Evolutionary conservation across 768 basidiomycete genomes (phyloP), one percentile per base, ranked within the genome.

Genomic region (Termitomyces sp.): DNA sequence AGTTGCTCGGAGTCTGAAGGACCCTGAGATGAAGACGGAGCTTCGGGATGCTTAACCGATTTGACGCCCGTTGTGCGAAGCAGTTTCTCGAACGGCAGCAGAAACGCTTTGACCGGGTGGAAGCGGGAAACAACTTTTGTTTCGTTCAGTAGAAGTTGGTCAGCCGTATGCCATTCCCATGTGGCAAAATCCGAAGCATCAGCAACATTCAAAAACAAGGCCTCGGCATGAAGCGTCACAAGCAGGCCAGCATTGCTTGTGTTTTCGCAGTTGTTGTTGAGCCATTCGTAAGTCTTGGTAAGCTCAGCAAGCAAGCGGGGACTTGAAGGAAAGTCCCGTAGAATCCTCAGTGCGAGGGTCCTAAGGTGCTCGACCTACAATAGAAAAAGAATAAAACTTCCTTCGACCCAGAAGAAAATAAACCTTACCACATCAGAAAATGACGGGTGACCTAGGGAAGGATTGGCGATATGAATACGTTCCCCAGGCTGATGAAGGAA

Each of bases 131-230:
- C 63, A 45, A 74, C 73, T 17, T 67, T 64, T 17, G 52, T 59
- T 16, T 67, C 65, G 41, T 70, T 71, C 55, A 81, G 73, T 21
- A 77, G 69, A 38, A 83, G 68, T 31, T 75, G 64, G 21, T 68
- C 59, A 1, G 75, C 76, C 7, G 65, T 63, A 32, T 71, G 68
- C 76, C 77, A 82, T 17, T 53, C 54, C 79, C 79, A 79, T 0
- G 73, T 74, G 0, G 19, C 44, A 7, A 38, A 17, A 7, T 60
- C 56, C 4, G 27, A 40, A 1, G 77, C 71, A 56, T 79, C 68
- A 35, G 76, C 66, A 38, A 82, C 74, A 45, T 83, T 83, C 54
- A 83, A 71, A 65, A 81, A 82, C 2, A 81, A 58, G 1, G 56
- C 59, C 21, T 68, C 60, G 14, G 65, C 43, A 37, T 65, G 61